Conservation (phyloP, 2,329 filamentous ascomycete genomes). For the Macrophomina pseudophaseolina region DNA sequence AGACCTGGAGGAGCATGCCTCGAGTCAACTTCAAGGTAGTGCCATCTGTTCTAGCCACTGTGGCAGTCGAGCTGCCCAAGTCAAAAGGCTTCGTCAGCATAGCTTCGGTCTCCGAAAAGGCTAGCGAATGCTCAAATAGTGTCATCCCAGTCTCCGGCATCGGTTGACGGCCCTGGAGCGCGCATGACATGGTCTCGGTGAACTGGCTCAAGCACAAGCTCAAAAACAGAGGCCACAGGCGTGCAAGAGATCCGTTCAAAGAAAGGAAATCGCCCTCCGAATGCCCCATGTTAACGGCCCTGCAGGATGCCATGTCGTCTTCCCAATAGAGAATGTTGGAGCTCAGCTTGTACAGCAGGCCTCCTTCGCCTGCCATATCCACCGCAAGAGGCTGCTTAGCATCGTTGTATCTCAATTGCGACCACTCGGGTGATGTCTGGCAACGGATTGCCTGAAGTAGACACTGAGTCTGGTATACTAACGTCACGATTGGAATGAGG, state of each 20-base stretch:
- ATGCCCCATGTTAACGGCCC: slow-evolving; percentile 70
- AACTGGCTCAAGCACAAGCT: slow-evolving; percentile 78
- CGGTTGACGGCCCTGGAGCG: slow-evolving; percentile 80
- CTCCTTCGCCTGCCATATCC: slow-evolving; percentile 63
- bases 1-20: slow-evolving; percentile 73
- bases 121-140: slow-evolving; percentile 92
- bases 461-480: slow-evolving; percentile 69
- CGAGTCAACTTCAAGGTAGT: slow-evolving; percentile 49
- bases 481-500: slow-evolving; percentile 71
- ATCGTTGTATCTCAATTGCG: slow-evolving; percentile 53
- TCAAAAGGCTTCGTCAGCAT: slow-evolving; percentile 81
- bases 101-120: slow-evolving; percentile 93
- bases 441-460: slow-evolving; percentile 88
- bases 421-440: slow-evolving; percentile 68
- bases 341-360: slow-evolving; percentile 73
- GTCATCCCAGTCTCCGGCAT: slow-evolving; percentile 94
- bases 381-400: slow-evolving; percentile 48
- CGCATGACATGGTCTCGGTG: slow-evolving; percentile 84
- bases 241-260: slow-evolving; percentile 76
- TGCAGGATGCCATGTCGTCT: slow-evolving; percentile 75
- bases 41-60: slow-evolving; percentile 51
- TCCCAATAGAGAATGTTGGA: slow-evolving; percentile 75
- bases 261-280: slow-evolving; percentile 57
- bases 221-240: slow-evolving; percentile 76
- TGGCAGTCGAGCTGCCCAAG: slow-evolving; percentile 55